Percentiles rank a stretch among this genome's conserved stretches.
Evolutionary conservation across 148 eudicot genomes (phyloP).

Genomic region (Camellia lanceoleosa): DNA sequence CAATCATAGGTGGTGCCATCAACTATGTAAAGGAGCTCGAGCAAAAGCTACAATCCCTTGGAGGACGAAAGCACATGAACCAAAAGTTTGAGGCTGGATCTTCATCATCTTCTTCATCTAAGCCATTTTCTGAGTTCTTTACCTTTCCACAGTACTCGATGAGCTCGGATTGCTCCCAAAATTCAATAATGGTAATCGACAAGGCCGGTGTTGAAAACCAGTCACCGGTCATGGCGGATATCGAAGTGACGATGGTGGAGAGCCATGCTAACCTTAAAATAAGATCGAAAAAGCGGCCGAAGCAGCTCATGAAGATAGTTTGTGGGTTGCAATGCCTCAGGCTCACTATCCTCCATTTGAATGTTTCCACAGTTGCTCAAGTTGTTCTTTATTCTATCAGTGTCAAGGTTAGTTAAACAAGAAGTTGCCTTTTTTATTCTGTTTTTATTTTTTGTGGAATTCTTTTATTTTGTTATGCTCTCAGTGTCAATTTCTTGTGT

Average conservation of each 20-base stretch:
- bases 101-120: conserved; percentile 8
- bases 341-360: conserved; percentile 59
- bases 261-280: conserved; percentile 68
- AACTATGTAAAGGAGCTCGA: conserved; percentile 48
- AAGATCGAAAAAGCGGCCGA: conserved; percentile 35
- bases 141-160: conserved; percentile 54
- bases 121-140: conserved; percentile 52
- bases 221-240: conserved; percentile 35
- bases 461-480: too few species aligned
- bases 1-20: conserved; percentile 44
- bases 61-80: conserved; percentile 14
- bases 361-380: conserved; percentile 48
- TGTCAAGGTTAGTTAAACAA: conserved; percentile 49
- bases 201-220: conserved; percentile 3
- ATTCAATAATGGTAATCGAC: background rate
- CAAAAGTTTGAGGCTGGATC: background rate
- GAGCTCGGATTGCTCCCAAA: background rate
- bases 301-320: conserved; percentile 55
- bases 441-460: too few species aligned
- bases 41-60: conserved; percentile 31
- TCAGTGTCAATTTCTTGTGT: too few species aligned
- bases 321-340: conserved; percentile 47
- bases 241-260: conserved; percentile 70
- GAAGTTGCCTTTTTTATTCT: background rate
- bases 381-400: conserved; percentile 56